phyloP scores from a whole-genome alignment of 1,284 basidiomycete species.

The Pseudozyma sp. region DNA sequence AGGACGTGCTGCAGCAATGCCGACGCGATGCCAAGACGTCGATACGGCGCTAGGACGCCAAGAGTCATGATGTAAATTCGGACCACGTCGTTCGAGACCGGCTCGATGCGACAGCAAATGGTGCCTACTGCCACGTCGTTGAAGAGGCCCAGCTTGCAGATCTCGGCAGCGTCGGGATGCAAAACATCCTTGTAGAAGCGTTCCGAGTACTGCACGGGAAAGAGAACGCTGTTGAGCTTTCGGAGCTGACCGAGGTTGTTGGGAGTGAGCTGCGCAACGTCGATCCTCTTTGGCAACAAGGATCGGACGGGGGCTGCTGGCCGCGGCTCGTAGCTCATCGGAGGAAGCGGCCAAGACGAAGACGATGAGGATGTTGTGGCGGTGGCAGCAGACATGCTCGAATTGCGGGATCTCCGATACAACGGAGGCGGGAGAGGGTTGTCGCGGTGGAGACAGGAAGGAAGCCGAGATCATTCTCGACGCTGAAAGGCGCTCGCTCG shows the following conservation, averaged over 20 bases:
- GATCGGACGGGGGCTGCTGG: conserved; percentile 44
- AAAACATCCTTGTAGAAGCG: conserved; percentile 64
- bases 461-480: too few relatives aligned
- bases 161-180: conserved; percentile 45
- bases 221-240: conserved; percentile 64
- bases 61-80: conserved; percentile 70
- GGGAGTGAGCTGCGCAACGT: conserved; percentile 59
- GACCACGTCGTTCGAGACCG: conserved; percentile 38
- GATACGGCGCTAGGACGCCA: conserved; percentile 69
- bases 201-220: conserved; percentile 65
- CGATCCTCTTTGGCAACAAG: conserved; percentile 41
- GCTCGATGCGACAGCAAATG: conserved; percentile 68
- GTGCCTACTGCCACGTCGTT: conserved; percentile 70
- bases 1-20: conserved; percentile 67
- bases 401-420: background rate
- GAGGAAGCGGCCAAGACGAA: conserved; percentile 42
- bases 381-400: conserved; percentile 21
- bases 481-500: background rate
- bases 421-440: background rate
- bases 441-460: background rate
- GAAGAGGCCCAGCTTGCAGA: conserved; percentile 68
- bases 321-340: conserved; percentile 51
- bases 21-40: conserved; percentile 69
- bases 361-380: conserved; percentile 16
- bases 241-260: conserved; percentile 68